phyloP scores from a whole-genome alignment of 2,329 filamentous ascomycete genomes.

The Ophiostoma tasmaniense region DNA sequence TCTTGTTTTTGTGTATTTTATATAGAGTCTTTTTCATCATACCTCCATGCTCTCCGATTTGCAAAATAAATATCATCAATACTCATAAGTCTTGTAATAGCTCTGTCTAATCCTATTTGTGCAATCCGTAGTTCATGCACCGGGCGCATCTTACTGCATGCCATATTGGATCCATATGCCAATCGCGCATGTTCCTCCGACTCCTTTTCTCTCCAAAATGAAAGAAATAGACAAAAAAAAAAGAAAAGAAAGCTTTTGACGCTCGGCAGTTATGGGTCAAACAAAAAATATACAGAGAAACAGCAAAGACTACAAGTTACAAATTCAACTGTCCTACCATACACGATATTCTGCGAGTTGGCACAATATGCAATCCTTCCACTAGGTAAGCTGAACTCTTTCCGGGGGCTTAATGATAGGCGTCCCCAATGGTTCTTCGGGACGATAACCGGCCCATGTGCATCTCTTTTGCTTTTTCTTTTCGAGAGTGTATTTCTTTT shows the following conservation, averaged over 20 bases:
- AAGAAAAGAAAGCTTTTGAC: background rate
- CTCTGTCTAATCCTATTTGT: background rate
- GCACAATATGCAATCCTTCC: slow-evolving; percentile 1
- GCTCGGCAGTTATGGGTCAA: background rate
- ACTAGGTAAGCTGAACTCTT: background rate
- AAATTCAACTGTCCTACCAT: background rate
- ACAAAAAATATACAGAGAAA: background rate
- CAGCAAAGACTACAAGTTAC: background rate
- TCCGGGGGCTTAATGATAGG: background rate
- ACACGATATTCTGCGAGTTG: background rate
- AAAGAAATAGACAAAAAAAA: too few relatives aligned
- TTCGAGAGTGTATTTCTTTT: background rate
- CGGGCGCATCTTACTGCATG: background rate
- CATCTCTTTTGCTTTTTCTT: background rate
- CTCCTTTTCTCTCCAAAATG: background rate
- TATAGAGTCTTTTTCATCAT: background rate
- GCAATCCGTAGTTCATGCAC: background rate
- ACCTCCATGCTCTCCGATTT: background rate
- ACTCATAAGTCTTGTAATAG: too few relatives aligned
- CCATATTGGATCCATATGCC: background rate
- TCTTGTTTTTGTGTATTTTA: background rate
- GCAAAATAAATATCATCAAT: too few relatives aligned
- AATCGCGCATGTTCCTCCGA: background rate
- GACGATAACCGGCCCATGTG: background rate
- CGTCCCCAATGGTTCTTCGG: slow-evolving; percentile 3